Evolutionary conservation across 306 rosid genomes (phyloP).

Genomic region (Prunus salicina): DNA sequence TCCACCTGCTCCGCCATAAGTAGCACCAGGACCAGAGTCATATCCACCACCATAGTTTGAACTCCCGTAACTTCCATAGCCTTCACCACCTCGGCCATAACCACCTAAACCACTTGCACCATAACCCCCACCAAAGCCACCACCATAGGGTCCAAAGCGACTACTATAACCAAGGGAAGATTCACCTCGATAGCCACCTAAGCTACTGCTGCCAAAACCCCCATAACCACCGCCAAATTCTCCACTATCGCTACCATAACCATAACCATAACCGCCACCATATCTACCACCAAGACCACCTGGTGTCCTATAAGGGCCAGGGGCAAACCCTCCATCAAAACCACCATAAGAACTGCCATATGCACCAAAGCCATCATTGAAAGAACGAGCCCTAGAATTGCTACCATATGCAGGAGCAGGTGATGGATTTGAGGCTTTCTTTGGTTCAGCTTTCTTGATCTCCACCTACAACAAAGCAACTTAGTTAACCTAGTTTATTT

Average conservation of each 20-base stretch:
- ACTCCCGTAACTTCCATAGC: slow-evolving; percentile 54
- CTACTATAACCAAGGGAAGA: slow-evolving; percentile 55
- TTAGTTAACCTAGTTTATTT: slow-evolving; percentile 74
- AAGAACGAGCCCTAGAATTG: slow-evolving; percentile 91
- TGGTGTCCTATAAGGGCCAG: slow-evolving; percentile 81
- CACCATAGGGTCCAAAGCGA: slow-evolving; percentile 57
- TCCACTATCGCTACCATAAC: slow-evolving; percentile 51
- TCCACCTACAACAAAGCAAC: slow-evolving; percentile 99
- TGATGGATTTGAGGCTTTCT: slow-evolving; percentile 91
- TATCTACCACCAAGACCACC: slow-evolving; percentile 70
- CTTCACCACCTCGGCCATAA: slow-evolving; percentile 57
- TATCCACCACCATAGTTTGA: slow-evolving; percentile 55
- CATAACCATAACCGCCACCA: slow-evolving; percentile 59
- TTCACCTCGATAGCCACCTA: slow-evolving; percentile 63
- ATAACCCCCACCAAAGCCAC: slow-evolving; percentile 55
- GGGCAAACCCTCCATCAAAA: slow-evolving; percentile 72
- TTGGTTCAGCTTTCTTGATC: slow-evolving; percentile 99
- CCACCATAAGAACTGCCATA: slow-evolving; percentile 79
- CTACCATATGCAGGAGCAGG: slow-evolving; percentile 86
- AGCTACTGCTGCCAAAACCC: slow-evolving; percentile 52
- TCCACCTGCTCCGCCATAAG: slow-evolving; percentile 60
- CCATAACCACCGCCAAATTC: slow-evolving; percentile 62
- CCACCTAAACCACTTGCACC: slow-evolving; percentile 52
- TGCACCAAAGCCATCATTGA: slow-evolving; percentile 76
- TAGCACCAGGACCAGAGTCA: slow-evolving; percentile 52